Conservation (phyloP, 176 grass and related monocot genomes). For the Rhynchospora pubera region DNA sequence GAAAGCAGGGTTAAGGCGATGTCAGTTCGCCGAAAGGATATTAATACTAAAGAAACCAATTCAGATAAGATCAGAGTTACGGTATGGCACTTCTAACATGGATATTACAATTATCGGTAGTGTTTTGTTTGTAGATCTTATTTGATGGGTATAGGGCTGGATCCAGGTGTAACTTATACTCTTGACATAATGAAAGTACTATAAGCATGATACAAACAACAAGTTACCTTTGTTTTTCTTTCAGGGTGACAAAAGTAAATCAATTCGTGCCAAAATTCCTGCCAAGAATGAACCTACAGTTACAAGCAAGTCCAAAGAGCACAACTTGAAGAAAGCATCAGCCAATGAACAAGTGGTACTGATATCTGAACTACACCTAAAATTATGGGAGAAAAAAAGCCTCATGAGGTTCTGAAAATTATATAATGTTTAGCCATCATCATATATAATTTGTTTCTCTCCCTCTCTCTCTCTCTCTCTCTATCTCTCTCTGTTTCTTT, state of each 20-base stretch:
- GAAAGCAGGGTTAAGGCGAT: not conserved
- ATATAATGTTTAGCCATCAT: not conserved
- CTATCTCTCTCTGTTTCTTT: no score
- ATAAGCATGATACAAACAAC: not conserved
- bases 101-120: not conserved
- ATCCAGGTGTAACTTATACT: not conserved
- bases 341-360: not conserved
- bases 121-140: not conserved
- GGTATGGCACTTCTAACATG: not conserved
- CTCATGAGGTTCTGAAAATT: not conserved
- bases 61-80: not conserved
- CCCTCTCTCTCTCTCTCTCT: no score
- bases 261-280: not conserved
- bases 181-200: not conserved
- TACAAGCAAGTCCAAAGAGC: not conserved
- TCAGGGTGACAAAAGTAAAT: conserved; percentile 5
- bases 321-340: not conserved
- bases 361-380: not conserved
- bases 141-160: not conserved
- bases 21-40: not conserved
- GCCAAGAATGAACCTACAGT: not conserved
- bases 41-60: not conserved
- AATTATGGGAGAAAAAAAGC: not conserved
- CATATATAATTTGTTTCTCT: not conserved
- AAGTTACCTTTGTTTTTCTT: not conserved